A percentile compares a stretch with the other conserved stretches of the same genome.
Conservation (phyloP, 2,329 filamentous ascomycete species). For the Colletotrichum sp. region DNA sequence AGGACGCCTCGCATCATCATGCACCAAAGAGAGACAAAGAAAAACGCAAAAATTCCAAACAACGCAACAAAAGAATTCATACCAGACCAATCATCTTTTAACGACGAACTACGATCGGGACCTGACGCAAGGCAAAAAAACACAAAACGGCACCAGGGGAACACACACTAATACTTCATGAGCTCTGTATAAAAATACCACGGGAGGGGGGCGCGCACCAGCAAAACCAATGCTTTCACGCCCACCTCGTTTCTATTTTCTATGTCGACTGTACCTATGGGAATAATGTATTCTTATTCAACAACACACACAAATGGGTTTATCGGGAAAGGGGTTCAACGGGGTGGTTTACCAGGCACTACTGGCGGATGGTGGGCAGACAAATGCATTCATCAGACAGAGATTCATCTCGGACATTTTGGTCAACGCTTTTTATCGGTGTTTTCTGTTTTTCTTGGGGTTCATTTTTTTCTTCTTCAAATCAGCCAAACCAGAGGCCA, state of each 20-base stretch:
- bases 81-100: constrained; percentile 14
- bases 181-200: constrained; percentile 9
- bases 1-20: not conserved
- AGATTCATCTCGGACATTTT: not conserved
- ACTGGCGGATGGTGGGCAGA: not conserved
- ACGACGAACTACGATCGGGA: constrained; percentile 16
- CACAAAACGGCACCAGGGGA: not conserved
- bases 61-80: not conserved
- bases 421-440: not conserved
- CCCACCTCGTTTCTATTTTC: not conserved
- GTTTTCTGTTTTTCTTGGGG: not conserved
- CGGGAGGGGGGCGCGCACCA: not conserved
- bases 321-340: not conserved
- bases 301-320: not conserved
- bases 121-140: constrained; percentile 2
- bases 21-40: not conserved
- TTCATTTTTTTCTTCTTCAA: not conserved
- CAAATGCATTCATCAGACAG: not conserved
- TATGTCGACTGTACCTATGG: constrained; percentile 13
- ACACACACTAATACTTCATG: constrained; percentile 1
- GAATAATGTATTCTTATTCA: constrained; percentile 11
- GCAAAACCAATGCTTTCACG: not conserved
- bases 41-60: not conserved
- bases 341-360: not conserved
- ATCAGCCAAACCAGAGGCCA: constrained; percentile 11